These are phyloP conservation scores for Clavariopsis aquatica DNA, from an alignment of 495 filamentous ascomycete species.

Conservation along the genomic window DNA sequence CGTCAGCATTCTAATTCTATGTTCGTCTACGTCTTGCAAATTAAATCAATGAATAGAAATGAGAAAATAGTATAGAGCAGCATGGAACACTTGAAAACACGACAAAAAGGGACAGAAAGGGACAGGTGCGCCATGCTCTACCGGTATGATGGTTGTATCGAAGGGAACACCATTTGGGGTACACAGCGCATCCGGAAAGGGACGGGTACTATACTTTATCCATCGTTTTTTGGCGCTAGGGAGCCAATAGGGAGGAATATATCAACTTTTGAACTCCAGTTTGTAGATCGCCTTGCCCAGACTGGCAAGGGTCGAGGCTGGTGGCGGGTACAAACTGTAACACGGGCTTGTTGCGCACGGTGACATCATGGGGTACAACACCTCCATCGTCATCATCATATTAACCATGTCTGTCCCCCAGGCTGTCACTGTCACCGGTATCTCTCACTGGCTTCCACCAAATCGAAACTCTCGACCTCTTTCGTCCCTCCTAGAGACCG, in stretches of 20 bases:
- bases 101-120: not conserved
- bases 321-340: slow-evolving; percentile 6
- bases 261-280: slow-evolving; percentile 8
- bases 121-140: not conserved
- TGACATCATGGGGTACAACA: slow-evolving; percentile 30
- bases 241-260: not conserved
- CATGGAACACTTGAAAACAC: too few relatives aligned
- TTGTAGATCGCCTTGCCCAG: not conserved
- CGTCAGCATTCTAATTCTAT: too few relatives aligned
- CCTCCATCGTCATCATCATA: slow-evolving; percentile 21
- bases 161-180: not conserved
- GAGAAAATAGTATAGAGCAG: not conserved
- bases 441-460: not conserved
- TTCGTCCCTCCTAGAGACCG: not conserved
- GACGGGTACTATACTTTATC: not conserved
- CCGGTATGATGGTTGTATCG: not conserved
- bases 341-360: slow-evolving; percentile 5
- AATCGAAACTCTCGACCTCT: not conserved
- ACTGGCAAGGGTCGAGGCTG: slow-evolving; percentile 2
- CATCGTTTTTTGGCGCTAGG: not conserved
- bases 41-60: not conserved
- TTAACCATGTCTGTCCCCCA: slow-evolving; percentile 16
- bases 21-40: too few relatives aligned
- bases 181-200: not conserved
- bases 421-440: not conserved